Evolutionary conservation across 1,284 basidiomycete species (phyloP), one percentile per base, ranked within the genome.

Genomic region (Anthracocystis walkeri): DNA sequence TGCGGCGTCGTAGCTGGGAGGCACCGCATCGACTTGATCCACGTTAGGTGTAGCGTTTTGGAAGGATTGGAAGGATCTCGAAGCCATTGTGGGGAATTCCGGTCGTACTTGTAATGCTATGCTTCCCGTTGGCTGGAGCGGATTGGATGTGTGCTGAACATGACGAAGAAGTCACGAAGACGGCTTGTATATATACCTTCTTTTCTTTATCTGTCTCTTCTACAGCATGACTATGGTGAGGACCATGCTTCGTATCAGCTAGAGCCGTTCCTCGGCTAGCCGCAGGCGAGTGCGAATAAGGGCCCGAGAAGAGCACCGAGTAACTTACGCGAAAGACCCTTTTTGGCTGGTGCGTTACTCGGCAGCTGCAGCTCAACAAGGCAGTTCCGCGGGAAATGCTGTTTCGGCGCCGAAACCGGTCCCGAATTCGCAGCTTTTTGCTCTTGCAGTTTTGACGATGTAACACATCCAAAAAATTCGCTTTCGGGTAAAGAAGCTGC

Each of bases 381-480:
- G 14, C 21, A 45, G 25, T 16, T 49, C n/a, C 29, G 23, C 31
- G 27, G n/a, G 44, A 33, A 25, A 14, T 35, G 7, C 31, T 16
- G 27, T 27, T 38, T 62, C 52, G 52, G 60, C 45, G 45, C 52
- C 60, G 14, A 55, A 55, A 61, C 55, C 59, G 52, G 59, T 16
- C 23, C 52, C 51, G 45, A 54, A 48, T 6, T 52, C 8, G 12
- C 11, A 10, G 33, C 11, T 12, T 33, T 33, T 33, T 33, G 33
- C 33, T 33, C 3, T 23, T 18, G 8, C 50, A 25, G 35, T 14
- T 38, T 38, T 16, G 35, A 35, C 20, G 35, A 40, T 52, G 20
- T 52, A 52, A 52, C 50, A 52, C 21, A 2, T 29, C 6, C 16
- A n/a, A 23, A n/a, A 29, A 48, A 48, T 5, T 29, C 46, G 46